phyloP scores from a whole-genome alignment of 179 eudicot species.

The Carnegiea gigantea region DNA sequence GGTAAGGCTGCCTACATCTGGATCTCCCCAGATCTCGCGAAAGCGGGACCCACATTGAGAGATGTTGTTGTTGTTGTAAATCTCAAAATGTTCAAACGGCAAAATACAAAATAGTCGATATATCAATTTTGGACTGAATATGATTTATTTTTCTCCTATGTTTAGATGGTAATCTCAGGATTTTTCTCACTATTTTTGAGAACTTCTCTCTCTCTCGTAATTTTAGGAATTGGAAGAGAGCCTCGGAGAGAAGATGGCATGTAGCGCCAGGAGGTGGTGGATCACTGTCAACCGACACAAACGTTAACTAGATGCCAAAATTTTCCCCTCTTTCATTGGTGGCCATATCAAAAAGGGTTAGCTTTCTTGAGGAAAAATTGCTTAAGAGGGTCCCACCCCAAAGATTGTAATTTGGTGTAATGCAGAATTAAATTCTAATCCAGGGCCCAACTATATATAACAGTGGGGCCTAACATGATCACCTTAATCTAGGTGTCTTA shows the following conservation, averaged over 20 bases:
- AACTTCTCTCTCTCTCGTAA: no score
- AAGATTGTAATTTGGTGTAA: background rate
- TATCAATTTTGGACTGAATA: no score
- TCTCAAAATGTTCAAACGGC: no score
- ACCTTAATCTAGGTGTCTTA: background rate
- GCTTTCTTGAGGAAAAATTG: background rate
- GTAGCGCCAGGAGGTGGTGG: background rate
- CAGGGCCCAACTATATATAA: background rate
- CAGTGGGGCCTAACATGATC: background rate
- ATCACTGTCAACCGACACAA: conserved; percentile 7
- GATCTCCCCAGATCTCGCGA: no score
- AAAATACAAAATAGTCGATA: no score
- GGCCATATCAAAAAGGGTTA: background rate
- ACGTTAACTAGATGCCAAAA: background rate
- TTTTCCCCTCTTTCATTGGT: background rate
- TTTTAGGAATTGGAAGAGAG: background rate
- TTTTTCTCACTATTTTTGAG: no score
- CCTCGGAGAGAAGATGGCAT: background rate
- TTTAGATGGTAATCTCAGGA: no score
- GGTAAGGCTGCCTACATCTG: no score
- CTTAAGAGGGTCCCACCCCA: background rate
- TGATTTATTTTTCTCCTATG: no score
- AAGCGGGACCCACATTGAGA: no score
- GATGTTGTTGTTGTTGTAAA: no score
- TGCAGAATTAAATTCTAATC: no score